A percentile compares a stretch with the other conserved stretches of the same genome.
Evolutionary conservation across 2,329 filamentous ascomycete species (phyloP).

Genomic region (Epichloe uncinata): DNA sequence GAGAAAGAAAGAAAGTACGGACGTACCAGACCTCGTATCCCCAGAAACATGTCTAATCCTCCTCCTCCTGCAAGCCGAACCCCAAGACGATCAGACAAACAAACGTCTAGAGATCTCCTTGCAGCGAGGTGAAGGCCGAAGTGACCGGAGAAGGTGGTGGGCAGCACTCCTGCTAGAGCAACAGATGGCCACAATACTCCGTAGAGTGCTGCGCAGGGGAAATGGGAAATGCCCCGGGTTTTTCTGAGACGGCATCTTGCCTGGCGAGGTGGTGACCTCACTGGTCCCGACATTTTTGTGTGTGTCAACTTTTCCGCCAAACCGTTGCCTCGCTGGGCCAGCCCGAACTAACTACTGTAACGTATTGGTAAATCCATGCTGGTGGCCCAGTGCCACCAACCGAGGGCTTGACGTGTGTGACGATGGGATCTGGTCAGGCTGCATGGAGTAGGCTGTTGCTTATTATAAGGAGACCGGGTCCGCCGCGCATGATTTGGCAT

Average conservation of each 20-base stretch:
- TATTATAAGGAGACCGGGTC: slow-evolving; percentile 1
- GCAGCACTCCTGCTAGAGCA: background rate
- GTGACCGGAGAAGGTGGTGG: background rate
- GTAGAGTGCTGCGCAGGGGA: too few species aligned
- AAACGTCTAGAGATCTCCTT: background rate
- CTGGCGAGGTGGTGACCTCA: background rate
- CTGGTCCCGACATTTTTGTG: too few species aligned
- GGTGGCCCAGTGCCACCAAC: background rate
- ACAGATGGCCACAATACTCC: too few species aligned
- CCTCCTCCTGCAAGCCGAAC: background rate
- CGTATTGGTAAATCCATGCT: background rate
- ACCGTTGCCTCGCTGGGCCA: too few species aligned
- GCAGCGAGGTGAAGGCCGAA: background rate
- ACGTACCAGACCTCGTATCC: background rate
- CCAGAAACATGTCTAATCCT: background rate
- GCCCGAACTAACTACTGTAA: too few species aligned
- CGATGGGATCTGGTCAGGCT: background rate
- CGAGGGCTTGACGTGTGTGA: background rate
- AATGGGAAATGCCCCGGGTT: background rate
- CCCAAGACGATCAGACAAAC: background rate
- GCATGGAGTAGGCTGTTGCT: background rate
- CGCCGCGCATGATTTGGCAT: background rate
- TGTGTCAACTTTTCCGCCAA: too few species aligned
- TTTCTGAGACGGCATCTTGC: background rate
- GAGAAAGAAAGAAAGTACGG: background rate